A percentile compares a stretch with the other conserved stretches of the same genome.
phyloP scores from a whole-genome alignment of 2,329 filamentous ascomycete species.

The Sphaerulina vaccinii region DNA sequence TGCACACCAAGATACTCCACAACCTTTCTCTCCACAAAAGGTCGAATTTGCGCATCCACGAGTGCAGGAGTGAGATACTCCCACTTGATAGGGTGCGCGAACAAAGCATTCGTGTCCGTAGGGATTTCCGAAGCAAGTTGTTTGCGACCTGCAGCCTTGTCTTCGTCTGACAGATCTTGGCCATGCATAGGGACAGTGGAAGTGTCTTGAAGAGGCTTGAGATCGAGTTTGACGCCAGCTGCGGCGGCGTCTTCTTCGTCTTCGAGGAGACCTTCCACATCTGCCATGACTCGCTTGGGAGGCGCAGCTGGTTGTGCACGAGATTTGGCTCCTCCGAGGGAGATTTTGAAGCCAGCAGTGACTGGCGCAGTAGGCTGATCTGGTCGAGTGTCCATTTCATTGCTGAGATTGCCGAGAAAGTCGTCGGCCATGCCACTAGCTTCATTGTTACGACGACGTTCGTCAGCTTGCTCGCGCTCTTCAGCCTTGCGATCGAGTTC shows the following conservation, averaged over 20 bases:
- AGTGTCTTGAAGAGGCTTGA: constrained; percentile 45
- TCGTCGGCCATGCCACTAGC: constrained; percentile 61
- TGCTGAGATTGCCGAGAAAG: constrained; percentile 81
- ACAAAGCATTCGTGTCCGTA: constrained; percentile 78
- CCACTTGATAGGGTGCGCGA: constrained; percentile 93
- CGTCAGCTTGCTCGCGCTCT: constrained; percentile 64
- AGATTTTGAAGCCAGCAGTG: constrained; percentile 75
- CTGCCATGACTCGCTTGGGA: constrained; percentile 61
- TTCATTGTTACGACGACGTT: constrained; percentile 71
- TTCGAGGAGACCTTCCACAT: constrained; percentile 90
- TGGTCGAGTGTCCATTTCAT: constrained; percentile 72
- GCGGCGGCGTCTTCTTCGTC: constrained; percentile 82
- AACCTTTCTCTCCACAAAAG: constrained; percentile 97
- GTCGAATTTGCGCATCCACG: constrained; percentile 80
- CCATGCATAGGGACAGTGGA: constrained; percentile 70
- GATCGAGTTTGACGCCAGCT: constrained; percentile 33
- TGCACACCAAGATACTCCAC: constrained; percentile 95
- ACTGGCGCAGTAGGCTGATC: constrained; percentile 52
- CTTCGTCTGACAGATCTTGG: constrained; percentile 77
- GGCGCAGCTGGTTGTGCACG: constrained; percentile 51
- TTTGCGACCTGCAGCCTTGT: constrained; percentile 76
- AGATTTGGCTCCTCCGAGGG: constrained; percentile 73
- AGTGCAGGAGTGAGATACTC: constrained; percentile 79
- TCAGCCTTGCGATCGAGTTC: constrained; percentile 80
- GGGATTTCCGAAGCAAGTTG: constrained; percentile 89